Conservation (phyloP, 305 asterid species). For the Fraxinus paxiana region DNA sequence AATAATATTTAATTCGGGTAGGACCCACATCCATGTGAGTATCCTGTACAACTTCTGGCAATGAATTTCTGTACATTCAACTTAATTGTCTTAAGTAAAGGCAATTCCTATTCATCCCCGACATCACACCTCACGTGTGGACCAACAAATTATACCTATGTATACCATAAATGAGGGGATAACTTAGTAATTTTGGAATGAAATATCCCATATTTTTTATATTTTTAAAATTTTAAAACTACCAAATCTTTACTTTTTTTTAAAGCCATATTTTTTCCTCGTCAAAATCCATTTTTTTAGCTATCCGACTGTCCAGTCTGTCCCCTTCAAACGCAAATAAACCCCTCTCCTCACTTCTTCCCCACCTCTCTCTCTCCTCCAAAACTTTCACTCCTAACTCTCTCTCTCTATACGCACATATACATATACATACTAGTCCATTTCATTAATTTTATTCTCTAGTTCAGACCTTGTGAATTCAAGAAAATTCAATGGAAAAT, state of each 20-base stretch:
- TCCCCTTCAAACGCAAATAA: constrained; percentile 80
- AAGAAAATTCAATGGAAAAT: constrained; percentile 44
- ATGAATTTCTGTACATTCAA: too few species aligned
- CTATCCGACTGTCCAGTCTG: constrained; percentile 1
- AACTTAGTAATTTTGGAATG: constrained; percentile 6
- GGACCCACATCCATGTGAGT: too few species aligned
- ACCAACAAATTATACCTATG: constrained; percentile 30
- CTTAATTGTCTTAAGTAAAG: constrained; percentile 32
- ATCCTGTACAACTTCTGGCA: too few species aligned
- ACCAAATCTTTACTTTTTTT: constrained; percentile 29
- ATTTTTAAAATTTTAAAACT: constrained; percentile 16
- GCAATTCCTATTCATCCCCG: constrained; percentile 35
- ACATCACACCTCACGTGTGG: constrained; percentile 51
- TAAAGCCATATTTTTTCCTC: constrained; percentile 67
- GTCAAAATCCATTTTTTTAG: constrained; percentile 68
- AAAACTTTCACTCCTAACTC: constrained; percentile 28
- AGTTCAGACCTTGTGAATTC: neutral
- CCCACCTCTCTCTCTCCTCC: constrained; percentile 41
- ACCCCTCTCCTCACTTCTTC: constrained; percentile 40
- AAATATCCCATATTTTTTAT: neutral
- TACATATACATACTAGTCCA: constrained; percentile 20
- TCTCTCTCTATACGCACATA: neutral
- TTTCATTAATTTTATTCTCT: neutral
- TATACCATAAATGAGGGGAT: constrained; percentile 16
- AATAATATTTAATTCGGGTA: too few species aligned